Evolutionary conservation across 2,329 filamentous ascomycete species (phyloP).

Genomic region (Chaetothyriales sp.): DNA sequence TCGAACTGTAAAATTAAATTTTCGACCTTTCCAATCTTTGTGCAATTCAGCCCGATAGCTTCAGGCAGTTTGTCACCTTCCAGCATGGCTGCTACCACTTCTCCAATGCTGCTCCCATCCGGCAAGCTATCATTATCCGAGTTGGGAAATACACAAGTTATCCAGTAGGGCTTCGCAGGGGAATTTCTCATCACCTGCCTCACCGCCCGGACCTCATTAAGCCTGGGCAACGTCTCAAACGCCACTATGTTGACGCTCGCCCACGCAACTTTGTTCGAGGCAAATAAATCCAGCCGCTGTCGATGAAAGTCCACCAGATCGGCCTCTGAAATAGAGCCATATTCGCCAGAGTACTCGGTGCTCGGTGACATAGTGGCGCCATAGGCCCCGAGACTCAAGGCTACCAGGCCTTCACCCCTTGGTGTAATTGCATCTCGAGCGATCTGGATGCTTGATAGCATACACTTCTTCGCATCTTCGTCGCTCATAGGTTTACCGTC

Average conservation of each 20-base stretch:
- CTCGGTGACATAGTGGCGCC: constrained; percentile 53
- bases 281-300: constrained; percentile 41
- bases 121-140: constrained; percentile 35
- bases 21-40: constrained; percentile 24
- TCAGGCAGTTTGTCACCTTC: constrained; percentile 31
- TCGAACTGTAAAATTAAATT: constrained; percentile 20
- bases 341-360: constrained; percentile 51
- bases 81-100: constrained; percentile 31
- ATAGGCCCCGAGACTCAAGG: constrained; percentile 52
- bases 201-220: constrained; percentile 48
- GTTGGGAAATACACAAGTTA: constrained; percentile 47
- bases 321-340: constrained; percentile 34
- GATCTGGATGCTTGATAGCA: constrained; percentile 27
- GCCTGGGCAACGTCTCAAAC: constrained; percentile 52
- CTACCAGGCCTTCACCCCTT: constrained; percentile 25
- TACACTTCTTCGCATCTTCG: constrained; percentile 18
- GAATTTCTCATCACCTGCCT: constrained; percentile 30
- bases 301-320: constrained; percentile 44
- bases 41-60: constrained; percentile 58
- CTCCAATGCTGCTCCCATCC: constrained; percentile 38
- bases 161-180: constrained; percentile 40
- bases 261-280: constrained; percentile 24
- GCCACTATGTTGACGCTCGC: constrained; percentile 42
- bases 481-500: constrained; percentile 6
- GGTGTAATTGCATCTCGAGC: constrained; percentile 20